A percentile compares a stretch with the other conserved stretches of the same genome.
These are phyloP conservation scores for Gaeumannomyces tritici DNA, from an alignment of 2,329 filamentous ascomycete genomes.

Conservation along the genomic window DNA sequence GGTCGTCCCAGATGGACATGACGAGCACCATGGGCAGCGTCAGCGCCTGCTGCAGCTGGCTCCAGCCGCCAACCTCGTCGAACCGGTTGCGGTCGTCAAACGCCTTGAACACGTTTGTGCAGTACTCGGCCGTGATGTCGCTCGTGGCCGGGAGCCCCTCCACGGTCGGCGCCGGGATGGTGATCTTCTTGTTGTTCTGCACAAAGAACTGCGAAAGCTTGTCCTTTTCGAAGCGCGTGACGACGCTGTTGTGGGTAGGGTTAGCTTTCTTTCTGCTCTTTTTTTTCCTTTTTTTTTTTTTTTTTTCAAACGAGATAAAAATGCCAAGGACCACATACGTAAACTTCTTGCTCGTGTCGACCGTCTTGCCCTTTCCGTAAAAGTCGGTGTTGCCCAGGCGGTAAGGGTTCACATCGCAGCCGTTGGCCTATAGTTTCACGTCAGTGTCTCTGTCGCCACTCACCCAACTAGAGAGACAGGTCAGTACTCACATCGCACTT, in stretches of 20 bases:
- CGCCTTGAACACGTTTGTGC: slow-evolving; percentile 44
- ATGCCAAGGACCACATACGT: slow-evolving; percentile 20
- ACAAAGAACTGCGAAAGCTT: slow-evolving; percentile 43
- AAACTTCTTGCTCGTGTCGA: slow-evolving; percentile 47
- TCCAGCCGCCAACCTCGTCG: slow-evolving; percentile 40
- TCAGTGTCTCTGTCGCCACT: neutral
- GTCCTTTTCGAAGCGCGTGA: slow-evolving; percentile 46
- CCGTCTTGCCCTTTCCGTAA: slow-evolving; percentile 39
- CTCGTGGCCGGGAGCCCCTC: slow-evolving; percentile 16
- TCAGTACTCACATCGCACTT: slow-evolving; percentile 38
- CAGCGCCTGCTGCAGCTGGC: slow-evolving; percentile 42
- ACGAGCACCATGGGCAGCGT: slow-evolving; percentile 50
- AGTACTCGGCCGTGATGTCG: slow-evolving; percentile 35
- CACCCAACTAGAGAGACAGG: too few species aligned
- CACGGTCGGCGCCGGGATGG: slow-evolving; percentile 30
- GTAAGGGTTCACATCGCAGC: slow-evolving; percentile 58
- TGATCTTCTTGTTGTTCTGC: slow-evolving; percentile 45
- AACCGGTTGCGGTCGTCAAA: slow-evolving; percentile 45
- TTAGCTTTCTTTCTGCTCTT: neutral
- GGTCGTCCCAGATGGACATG: slow-evolving; percentile 51
- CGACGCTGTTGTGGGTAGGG: slow-evolving; percentile 24
- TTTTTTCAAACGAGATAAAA: neutral
- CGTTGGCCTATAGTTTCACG: slow-evolving; percentile 27
- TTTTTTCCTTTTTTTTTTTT: neutral
- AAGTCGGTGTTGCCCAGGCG: slow-evolving; percentile 51